Percentiles rank a stretch among this genome's conserved stretches.
Evolutionary conservation across 352 stramenopile genomes (phyloP).

Genomic region (Globisporangium uncinulatum): DNA sequence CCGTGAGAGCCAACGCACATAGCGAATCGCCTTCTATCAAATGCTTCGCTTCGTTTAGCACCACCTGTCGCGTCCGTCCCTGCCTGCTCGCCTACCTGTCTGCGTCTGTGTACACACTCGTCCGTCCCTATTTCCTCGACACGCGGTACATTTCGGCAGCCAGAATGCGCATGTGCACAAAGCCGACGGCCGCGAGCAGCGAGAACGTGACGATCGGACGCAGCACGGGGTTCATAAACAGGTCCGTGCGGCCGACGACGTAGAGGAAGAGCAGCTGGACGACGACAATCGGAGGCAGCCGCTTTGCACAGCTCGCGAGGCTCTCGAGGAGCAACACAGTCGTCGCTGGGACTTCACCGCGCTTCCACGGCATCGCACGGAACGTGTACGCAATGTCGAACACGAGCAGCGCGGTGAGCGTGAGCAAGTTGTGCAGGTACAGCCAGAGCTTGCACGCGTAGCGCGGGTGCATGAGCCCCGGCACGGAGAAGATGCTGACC

Average conservation of each 20-base stretch:
- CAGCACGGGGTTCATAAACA: slow-evolving; percentile 73
- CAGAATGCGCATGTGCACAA: slow-evolving; percentile 47
- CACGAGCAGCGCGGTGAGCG: slow-evolving; percentile 58
- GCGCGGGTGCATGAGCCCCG: slow-evolving; percentile 59
- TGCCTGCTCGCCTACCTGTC: slow-evolving; percentile 11
- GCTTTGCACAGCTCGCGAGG: slow-evolving; percentile 41
- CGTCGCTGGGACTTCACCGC: slow-evolving; percentile 54
- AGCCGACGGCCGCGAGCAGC: slow-evolving; percentile 29
- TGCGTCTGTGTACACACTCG: slow-evolving; percentile 9
- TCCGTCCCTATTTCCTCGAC: slow-evolving; percentile 27
- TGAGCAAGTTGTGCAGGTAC: slow-evolving; percentile 49
- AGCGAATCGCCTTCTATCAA: slow-evolving; percentile 15
- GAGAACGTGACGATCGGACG: slow-evolving; percentile 60
- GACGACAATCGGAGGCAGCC: slow-evolving; percentile 40
- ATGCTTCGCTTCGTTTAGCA: background rate
- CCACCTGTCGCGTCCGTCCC: slow-evolving; percentile 2
- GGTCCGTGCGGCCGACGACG: slow-evolving; percentile 55
- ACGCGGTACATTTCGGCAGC: slow-evolving; percentile 52
- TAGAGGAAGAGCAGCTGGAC: slow-evolving; percentile 55
- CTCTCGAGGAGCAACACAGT: slow-evolving; percentile 43
- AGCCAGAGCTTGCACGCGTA: slow-evolving; percentile 65
- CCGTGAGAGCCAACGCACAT: slow-evolving; percentile 22
- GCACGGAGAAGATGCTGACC: slow-evolving; percentile 46
- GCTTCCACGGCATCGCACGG: slow-evolving; percentile 60
- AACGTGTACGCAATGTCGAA: slow-evolving; percentile 65